Base-by-base conservation (phyloP, 768 basidiomycete genomes). In the Lyophyllum shimeji region DNA sequence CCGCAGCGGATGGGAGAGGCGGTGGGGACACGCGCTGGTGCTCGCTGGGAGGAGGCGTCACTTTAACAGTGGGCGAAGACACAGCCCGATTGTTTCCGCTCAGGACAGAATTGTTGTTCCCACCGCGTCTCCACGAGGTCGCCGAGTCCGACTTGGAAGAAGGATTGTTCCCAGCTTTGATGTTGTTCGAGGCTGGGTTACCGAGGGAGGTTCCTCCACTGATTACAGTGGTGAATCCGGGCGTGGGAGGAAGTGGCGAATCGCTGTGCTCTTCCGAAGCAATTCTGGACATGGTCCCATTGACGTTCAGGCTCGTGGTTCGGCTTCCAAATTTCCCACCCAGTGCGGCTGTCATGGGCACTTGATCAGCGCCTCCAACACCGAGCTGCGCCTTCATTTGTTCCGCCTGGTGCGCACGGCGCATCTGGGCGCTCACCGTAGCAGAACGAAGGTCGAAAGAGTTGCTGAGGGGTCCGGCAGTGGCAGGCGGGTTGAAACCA, bases 81-180 rank as follows among this genome's bases (percentile, higher is more conserved):
- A 78, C 75, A 27, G 80, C 71, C 53, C 87, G 84, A 62, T 87
- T 81, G 40, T 67, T 68, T 25, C 83, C 85, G 58, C 77, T 84
- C 48, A 90, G 77, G 17, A 86, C 83, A 12, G 88, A 90, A 68
- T 89, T 84, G 63, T 79, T 79, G 66, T 85, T 87, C 25, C 82
- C 85, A 42, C 83, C 82, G 50, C 92, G 87, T 67, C 92, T 82
- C 92, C 92, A 94, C 50, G 89, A 91, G 34, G 83, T 76, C 47
- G 83, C 90, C 31, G 82, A 73, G 65, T 94, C 91, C 1, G 91
- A 92, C 71, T 90, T 93, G 67, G 90, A 92, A n/a, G 86, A 83
- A 5, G 71, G 64, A 43, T 67, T 63, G 45, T 51, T 58, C 52
- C 70, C 58, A 61, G 45, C 60, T 53, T 58, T 70, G 53, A 65